phyloP scores from a whole-genome alignment of 257 asterid species.

The Scutellaria barbata region DNA sequence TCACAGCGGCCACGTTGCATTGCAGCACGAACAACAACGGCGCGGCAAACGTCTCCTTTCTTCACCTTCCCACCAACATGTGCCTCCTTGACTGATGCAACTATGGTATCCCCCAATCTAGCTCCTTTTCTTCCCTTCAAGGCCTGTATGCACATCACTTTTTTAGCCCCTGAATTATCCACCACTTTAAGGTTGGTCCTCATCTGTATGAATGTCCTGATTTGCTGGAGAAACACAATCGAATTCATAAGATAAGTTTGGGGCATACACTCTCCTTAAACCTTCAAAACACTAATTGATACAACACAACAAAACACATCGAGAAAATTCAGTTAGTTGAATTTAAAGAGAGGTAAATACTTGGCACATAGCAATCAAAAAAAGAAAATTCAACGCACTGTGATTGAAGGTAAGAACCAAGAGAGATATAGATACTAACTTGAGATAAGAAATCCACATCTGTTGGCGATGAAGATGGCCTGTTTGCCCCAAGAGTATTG shows the following conservation, averaged over 20 bases:
- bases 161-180: conserved; percentile 93
- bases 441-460: conserved; percentile 51
- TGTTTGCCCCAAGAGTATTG: conserved; percentile 47
- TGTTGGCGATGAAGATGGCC: conserved; percentile 44
- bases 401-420: neutral
- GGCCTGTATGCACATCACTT: conserved; percentile 90
- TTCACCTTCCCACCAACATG: conserved; percentile 90
- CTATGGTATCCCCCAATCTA: conserved; percentile 81
- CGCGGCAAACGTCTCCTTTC: conserved; percentile 82
- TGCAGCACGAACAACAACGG: conserved; percentile 94
- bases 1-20: conserved; percentile 89
- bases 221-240: conserved; percentile 60
- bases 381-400: conserved; percentile 7
- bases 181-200: conserved; percentile 90
- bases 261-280: neutral
- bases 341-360: conserved; percentile 6
- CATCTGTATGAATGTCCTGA: conserved; percentile 92
- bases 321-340: neutral
- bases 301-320: neutral
- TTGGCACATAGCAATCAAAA: neutral
- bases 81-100: conserved; percentile 92
- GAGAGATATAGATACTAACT: conserved; percentile 45
- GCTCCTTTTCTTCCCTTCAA: conserved; percentile 91
- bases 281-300: neutral
- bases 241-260: neutral